Evolutionary conservation across 2,329 filamentous ascomycete species (phyloP).

Genomic region (Colletotrichum tofieldiae): DNA sequence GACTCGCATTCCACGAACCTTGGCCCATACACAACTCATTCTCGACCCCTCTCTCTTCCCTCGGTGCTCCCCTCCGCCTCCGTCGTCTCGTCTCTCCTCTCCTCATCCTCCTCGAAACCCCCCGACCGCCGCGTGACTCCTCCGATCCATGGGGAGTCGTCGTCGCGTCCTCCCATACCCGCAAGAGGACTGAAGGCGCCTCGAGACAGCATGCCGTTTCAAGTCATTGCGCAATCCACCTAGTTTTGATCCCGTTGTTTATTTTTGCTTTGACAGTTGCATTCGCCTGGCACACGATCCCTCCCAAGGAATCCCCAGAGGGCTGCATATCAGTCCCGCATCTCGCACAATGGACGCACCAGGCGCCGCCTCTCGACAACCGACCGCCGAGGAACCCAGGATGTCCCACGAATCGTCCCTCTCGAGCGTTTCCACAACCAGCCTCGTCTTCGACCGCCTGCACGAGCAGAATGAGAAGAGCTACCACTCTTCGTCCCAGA

Average conservation of each 20-base stretch:
- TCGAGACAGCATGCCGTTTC: slow-evolving; percentile 44
- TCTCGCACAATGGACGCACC: slow-evolving; percentile 30
- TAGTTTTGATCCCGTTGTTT: slow-evolving; percentile 36
- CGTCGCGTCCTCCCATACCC: slow-evolving; percentile 28
- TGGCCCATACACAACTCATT: slow-evolving; percentile 5
- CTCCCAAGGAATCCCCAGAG: not conserved
- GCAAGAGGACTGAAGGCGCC: slow-evolving; percentile 39
- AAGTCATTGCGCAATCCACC: slow-evolving; percentile 33
- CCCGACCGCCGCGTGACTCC: slow-evolving; percentile 3
- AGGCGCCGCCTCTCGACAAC: slow-evolving; percentile 27
- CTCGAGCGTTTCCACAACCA: slow-evolving; percentile 88
- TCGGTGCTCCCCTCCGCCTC: not conserved
- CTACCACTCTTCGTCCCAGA: slow-evolving; percentile 44
- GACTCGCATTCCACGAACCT: slow-evolving; percentile 11
- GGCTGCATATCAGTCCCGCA: slow-evolving; percentile 18
- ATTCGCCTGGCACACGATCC: not conserved
- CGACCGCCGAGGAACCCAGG: slow-evolving; percentile 47
- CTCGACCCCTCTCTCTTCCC: not conserved
- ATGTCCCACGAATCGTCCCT: slow-evolving; percentile 70
- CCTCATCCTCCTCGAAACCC: not conserved
- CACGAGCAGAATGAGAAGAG: slow-evolving; percentile 67
- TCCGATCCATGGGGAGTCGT: slow-evolving; percentile 32
- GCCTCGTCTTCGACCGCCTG: slow-evolving; percentile 84
- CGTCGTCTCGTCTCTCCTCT: not conserved
- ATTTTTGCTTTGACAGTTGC: not conserved